Evolutionary conservation across 1,284 basidiomycete species (phyloP).

Genomic region (Rhodotorula sp.): DNA sequence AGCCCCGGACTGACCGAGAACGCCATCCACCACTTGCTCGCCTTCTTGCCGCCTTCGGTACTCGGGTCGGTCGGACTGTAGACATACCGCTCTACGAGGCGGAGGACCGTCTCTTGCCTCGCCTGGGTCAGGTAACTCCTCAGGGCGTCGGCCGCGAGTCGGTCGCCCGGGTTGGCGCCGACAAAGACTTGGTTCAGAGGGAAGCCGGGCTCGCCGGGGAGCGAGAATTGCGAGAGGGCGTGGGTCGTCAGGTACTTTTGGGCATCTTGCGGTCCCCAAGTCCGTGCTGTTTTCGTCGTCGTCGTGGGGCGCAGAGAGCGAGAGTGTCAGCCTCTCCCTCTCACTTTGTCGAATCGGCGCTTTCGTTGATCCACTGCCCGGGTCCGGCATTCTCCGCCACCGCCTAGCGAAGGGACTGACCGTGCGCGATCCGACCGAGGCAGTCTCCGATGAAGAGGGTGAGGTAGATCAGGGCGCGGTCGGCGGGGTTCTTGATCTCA

Average conservation of each 20-base stretch:
- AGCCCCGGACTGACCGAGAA: too few species aligned
- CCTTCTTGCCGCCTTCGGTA: conserved; percentile 71
- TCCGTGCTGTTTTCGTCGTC: conserved; percentile 14
- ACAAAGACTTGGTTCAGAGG: conserved; percentile 90
- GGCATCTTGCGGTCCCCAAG: conserved; percentile 63
- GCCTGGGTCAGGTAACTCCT: conserved; percentile 89
- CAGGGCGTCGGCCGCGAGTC: conserved; percentile 80
- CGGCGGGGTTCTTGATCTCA: conserved; percentile 96
- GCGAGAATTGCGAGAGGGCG: conserved; percentile 84
- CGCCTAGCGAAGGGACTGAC: conserved; percentile 5
- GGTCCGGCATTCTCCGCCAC: too few species aligned
- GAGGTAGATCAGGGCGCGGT: conserved; percentile 92
- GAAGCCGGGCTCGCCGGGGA: conserved; percentile 96
- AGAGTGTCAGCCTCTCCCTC: not conserved
- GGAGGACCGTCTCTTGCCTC: conserved; percentile 81
- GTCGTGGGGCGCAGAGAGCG: too few species aligned
- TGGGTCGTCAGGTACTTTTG: conserved; percentile 83
- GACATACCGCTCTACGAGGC: conserved; percentile 74
- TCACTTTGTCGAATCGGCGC: too few species aligned
- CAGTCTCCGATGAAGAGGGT: conserved; percentile 99
- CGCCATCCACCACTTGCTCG: conserved; percentile 99
- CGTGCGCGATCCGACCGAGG: conserved; percentile 75
- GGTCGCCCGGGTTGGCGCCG: conserved; percentile 60
- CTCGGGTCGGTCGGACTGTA: conserved; percentile 58
- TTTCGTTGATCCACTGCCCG: too few species aligned